Base-by-base conservation (phyloP, 2,329 filamentous ascomycete genomes). In the Colletotrichum paranaense region DNA sequence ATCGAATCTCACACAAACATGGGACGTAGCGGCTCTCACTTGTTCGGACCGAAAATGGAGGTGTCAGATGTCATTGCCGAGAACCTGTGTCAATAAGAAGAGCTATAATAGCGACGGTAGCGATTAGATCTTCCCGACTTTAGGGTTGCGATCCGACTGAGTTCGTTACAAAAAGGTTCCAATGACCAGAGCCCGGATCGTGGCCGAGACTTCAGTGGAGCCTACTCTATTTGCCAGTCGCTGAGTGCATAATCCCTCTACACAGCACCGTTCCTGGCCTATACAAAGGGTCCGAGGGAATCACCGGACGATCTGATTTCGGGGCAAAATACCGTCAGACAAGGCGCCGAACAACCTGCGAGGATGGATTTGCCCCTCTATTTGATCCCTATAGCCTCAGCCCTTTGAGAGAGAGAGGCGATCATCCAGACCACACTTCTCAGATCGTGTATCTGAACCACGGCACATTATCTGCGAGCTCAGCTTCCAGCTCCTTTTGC, bases 361-460 rank as follows among this genome's bases (percentile, higher is more conserved):
- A 9, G 19, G 42, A 22, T n/a, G 5, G 8, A 49, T 22, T 49
- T 49, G 19, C 42, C 19, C 42, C 8, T 22, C 42, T 22, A 22
- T 9, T 8, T 49, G 5, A 49, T 49, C 42, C 4, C 42, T 9
- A 3, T 9, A 49, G 42, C 8, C 19, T n/a, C 2, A 19, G 4
- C 19, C 19, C 42, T 22, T n/a, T 11, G 7, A 11, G 19, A n/a
- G 16, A n/a, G 16, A 35, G 2, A 22, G 26, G 26, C 7, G 1
- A 5, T 26, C 5, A 3, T 11, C 8, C 3, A 3, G 32, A 4
- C 49, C 5, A 6, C 1, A 38, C 6, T 5, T 7, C 24, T 65
- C 60, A 80, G 32, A 78, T 63, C 4, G 77, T 79, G 69, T 80
- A 82, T 32, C 80, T 73, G 60, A 82, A 81, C 77, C 80, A 81